phyloP scores from a whole-genome alignment of 805 yeast genomes.

The Candida fluviatilis region DNA sequence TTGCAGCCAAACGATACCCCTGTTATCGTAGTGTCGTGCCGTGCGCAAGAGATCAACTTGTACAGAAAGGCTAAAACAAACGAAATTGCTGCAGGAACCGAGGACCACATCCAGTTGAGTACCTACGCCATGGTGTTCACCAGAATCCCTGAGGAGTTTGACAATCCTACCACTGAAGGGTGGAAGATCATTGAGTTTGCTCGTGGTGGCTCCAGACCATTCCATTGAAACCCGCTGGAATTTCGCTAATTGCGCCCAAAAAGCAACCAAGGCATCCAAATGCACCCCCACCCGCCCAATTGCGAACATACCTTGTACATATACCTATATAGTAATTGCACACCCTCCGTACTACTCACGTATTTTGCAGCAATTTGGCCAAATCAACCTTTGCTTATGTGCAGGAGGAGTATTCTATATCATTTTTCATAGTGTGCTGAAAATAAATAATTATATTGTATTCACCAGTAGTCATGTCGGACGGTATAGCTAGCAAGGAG shows the following conservation, averaged over 20 bases:
- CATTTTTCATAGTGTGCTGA: neutral
- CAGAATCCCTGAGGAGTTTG: slow-evolving; percentile 87
- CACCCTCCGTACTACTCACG: too few relatives aligned
- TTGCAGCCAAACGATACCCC: slow-evolving; percentile 91
- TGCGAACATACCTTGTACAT: too few relatives aligned
- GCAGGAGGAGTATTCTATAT: too few relatives aligned
- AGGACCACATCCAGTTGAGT: slow-evolving; percentile 85
- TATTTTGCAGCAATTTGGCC: too few relatives aligned
- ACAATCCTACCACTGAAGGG: slow-evolving; percentile 88
- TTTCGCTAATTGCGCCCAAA: too few relatives aligned
- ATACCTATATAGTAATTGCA: neutral
- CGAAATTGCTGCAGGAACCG: slow-evolving; percentile 93
- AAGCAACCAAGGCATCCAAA: too few relatives aligned
- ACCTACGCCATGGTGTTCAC: slow-evolving; percentile 97
- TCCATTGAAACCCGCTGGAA: slow-evolving; percentile 40
- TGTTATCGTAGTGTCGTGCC: slow-evolving; percentile 86
- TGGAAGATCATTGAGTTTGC: slow-evolving; percentile 96
- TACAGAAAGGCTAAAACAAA: slow-evolving; percentile 89
- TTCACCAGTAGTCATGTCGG: slow-evolving; percentile 33
- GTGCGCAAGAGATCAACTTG: slow-evolving; percentile 93
- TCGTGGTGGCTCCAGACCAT: slow-evolving; percentile 86
- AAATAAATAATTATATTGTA: too few relatives aligned
- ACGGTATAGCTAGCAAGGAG: slow-evolving; percentile 60
- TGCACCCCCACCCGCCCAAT: too few relatives aligned
- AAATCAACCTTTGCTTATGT: neutral